Evolutionary conservation across 139 green algal species (phyloP).

Genomic region (Micromonas commoda): DNA sequence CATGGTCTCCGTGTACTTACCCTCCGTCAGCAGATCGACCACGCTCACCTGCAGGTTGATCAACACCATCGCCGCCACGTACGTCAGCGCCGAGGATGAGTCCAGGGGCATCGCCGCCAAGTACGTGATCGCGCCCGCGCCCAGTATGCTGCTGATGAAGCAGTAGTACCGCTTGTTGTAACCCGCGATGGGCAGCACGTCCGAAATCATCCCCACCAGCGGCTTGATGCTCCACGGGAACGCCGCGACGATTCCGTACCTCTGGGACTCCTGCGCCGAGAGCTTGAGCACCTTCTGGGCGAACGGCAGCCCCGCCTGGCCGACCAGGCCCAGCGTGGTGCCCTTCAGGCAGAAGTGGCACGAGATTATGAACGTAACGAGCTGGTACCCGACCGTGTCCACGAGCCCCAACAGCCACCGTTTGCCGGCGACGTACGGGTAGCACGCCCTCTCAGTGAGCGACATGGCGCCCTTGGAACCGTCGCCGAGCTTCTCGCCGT

Average conservation of each 20-base stretch:
- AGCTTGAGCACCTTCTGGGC: slow-evolving; percentile 18
- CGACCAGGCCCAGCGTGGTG: neutral
- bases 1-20: slow-evolving; percentile 20
- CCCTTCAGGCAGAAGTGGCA: slow-evolving; percentile 17
- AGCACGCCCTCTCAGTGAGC: no score
- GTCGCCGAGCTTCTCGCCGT: no score
- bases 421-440: neutral
- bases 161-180: slow-evolving; percentile 23
- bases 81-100: neutral
- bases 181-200: neutral
- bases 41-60: slow-evolving; percentile 11
- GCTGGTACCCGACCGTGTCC: neutral
- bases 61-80: neutral
- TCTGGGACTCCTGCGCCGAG: neutral
- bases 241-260: slow-evolving; percentile 11
- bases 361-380: slow-evolving; percentile 1
- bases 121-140: neutral
- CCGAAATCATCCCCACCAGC: slow-evolving; percentile 8
- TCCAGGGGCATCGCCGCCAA: neutral
- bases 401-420: neutral
- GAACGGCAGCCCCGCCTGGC: slow-evolving; percentile 1
- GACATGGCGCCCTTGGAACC: no score
- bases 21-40: slow-evolving; percentile 20
- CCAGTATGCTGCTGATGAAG: neutral
- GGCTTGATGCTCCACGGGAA: slow-evolving; percentile 26